A percentile compares a stretch with the other conserved stretches of the same genome.
These are phyloP conservation scores for Claviceps digitariae DNA, from an alignment of 2,329 filamentous ascomycete genomes.

Conservation along the genomic window DNA sequence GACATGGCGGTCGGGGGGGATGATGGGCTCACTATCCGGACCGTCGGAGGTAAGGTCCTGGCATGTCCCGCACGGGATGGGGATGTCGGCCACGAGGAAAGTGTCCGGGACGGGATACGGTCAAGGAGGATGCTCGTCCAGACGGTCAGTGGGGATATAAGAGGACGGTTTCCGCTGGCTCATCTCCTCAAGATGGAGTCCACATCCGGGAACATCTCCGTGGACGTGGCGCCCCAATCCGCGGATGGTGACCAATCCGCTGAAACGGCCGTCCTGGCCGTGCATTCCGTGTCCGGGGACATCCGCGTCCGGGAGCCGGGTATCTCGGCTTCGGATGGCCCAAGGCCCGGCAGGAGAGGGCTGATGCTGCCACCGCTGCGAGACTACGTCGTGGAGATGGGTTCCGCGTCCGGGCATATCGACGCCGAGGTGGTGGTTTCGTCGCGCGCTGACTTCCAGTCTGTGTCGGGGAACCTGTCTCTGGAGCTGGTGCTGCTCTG, in stretches of 20 bases:
- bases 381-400: neutral
- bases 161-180: conserved; percentile 37
- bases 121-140: conserved; percentile 19
- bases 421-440: conserved; percentile 26
- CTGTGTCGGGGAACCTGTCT: conserved; percentile 27
- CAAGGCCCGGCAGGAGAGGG: neutral
- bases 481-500: conserved; percentile 16
- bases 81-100: too few relatives aligned
- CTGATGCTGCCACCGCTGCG: neutral
- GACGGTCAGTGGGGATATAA: conserved; percentile 30
- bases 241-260: too few relatives aligned
- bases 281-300: neutral
- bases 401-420: neutral
- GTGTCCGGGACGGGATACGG: too few relatives aligned
- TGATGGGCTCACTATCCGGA: too few relatives aligned
- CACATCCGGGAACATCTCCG: conserved; percentile 27
- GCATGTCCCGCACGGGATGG: too few relatives aligned
- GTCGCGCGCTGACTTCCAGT: conserved; percentile 20
- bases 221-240: neutral
- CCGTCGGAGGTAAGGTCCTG: too few relatives aligned
- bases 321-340: neutral
- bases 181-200: conserved; percentile 32
- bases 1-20: too few relatives aligned
- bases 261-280: too few relatives aligned
- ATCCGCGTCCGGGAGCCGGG: neutral